These are phyloP conservation scores for Emergomyces pasteurianus DNA, from an alignment of 2,329 filamentous ascomycete species.

Conservation along the genomic window DNA sequence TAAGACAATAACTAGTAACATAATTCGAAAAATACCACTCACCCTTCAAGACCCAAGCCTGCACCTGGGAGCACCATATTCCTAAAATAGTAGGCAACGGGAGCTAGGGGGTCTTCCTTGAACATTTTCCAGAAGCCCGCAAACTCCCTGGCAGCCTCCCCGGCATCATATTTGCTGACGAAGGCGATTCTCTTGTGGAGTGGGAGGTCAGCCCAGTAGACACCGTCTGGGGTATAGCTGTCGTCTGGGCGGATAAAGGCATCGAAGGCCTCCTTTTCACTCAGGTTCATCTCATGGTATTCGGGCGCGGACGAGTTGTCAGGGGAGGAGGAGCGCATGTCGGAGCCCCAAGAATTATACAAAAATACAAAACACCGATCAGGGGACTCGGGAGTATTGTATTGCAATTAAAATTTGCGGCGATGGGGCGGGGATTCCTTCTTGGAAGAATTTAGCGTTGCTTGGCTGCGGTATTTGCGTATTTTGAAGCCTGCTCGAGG, in stretches of 20 bases:
- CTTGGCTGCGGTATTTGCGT: too few species aligned
- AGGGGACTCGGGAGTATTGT: too few species aligned
- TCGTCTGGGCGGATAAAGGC: conserved; percentile 79
- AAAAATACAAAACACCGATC: too few species aligned
- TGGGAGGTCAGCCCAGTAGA: conserved; percentile 87
- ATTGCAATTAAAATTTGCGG: too few species aligned
- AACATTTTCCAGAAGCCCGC: conserved; percentile 60
- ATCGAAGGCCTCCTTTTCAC: conserved; percentile 57
- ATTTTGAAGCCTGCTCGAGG: too few species aligned
- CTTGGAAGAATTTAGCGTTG: too few species aligned
- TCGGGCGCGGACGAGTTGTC: conserved; percentile 28
- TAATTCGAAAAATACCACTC: conserved; percentile 14
- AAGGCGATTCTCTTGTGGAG: conserved; percentile 59
- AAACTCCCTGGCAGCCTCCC: conserved; percentile 59
- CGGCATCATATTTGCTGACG: conserved; percentile 58
- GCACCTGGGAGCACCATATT: conserved; percentile 89
- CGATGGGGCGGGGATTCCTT: too few species aligned
- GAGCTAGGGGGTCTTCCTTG: conserved; percentile 74
- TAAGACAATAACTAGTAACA: not conserved
- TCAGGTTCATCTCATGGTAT: conserved; percentile 40
- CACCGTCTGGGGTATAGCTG: conserved; percentile 67
- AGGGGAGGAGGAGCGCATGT: not conserved
- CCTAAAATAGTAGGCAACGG: conserved; percentile 73
- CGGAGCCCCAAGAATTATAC: not conserved
- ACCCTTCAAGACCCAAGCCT: conserved; percentile 79